Conservation (phyloP, 495 filamentous ascomycete genomes). For the Pyronema omphalodes region DNA sequence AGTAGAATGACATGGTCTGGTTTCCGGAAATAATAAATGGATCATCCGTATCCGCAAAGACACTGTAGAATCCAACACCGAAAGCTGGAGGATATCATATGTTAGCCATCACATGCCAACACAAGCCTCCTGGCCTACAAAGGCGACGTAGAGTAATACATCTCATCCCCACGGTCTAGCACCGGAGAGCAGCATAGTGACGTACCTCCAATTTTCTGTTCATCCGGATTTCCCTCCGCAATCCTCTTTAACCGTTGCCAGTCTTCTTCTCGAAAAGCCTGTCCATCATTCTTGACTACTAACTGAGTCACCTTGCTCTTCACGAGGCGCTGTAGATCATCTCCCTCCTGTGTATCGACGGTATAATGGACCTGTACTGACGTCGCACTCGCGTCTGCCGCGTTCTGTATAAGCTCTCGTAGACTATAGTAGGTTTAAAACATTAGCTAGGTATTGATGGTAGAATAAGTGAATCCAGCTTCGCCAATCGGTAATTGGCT, state of each 20-base stretch:
- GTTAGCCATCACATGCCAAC: not conserved
- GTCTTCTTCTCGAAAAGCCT: constrained; percentile 67
- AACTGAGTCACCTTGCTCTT: constrained; percentile 71
- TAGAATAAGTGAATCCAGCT: not conserved
- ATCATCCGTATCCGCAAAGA: constrained; percentile 95
- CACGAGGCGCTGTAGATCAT: constrained; percentile 58
- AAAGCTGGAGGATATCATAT: constrained; percentile 38
- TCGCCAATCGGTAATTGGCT: no score
- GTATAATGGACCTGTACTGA: constrained; percentile 83
- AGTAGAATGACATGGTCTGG: constrained; percentile 95
- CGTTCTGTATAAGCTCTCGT: constrained; percentile 93
- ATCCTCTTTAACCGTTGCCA: constrained; percentile 91
- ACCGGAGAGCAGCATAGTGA: not conserved
- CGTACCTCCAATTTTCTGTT: constrained; percentile 70
- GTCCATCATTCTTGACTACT: constrained; percentile 76
- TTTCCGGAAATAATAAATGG: constrained; percentile 84
- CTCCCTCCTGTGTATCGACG: constrained; percentile 38
- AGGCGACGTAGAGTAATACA: not conserved
- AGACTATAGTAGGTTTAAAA: constrained; percentile 25
- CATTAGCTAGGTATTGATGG: not conserved
- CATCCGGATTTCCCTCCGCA: constrained; percentile 94
- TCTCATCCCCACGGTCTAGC: no score
- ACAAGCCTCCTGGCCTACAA: no score
- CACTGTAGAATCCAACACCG: constrained; percentile 91
- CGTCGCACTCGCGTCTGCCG: constrained; percentile 80